Base-by-base conservation (phyloP, 2,329 filamentous ascomycete genomes). In the Colletotrichum shisoi region DNA sequence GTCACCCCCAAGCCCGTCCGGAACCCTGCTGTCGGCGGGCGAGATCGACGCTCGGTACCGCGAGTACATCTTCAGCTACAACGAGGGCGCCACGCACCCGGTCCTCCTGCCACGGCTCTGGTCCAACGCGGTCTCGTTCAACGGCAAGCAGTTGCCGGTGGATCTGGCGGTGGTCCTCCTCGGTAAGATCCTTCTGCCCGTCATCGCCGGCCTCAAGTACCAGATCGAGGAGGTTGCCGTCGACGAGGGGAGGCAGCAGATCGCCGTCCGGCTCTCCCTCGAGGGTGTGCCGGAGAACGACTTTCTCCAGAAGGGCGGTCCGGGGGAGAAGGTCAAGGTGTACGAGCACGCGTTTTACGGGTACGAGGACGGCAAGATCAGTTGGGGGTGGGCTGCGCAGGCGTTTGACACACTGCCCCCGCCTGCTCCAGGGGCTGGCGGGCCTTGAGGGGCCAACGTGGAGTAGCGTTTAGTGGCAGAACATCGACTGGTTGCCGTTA, bases 21-120 rank as follows among this genome's bases (percentile, higher is more conserved):
- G 37, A 40, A 62, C n/a, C 15, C 44, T 24, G 1, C 4, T 62
- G 9, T 62, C 63, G 12, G 57, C 58, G 3, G 27, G 49, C 7
- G 44, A 34, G 17, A 3, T 66, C 34, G 19, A 7, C 2, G 13
- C 4, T 3, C 13, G 21, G 11, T 62, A 66, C 52, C 45, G 34
- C 24, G 34, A 34, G 4, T 62, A 66, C 39, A 66, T 66, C 52
- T 44, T 57, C 8, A 62, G 58, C 17, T 62, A 57, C 58, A 63
- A 66, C 45, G 17, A 45, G 4, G 63, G 63, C 2, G 42, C 44
- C 9, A 45, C 57, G 51, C 19, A 24, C 44, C 19, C 19, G 1
- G 52, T 52, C 11, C 9, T 52, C 11, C 9, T 66, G 1, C 51
- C 58, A n/a, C 44, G 24, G 59, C 31, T 15, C 51, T 62, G 44